Percentiles rank a stretch among this genome's conserved stretches.
These are phyloP conservation scores for Wickerhamiella allomyrinae DNA, from an alignment of 805 yeast species.

Conservation along the genomic window DNA sequence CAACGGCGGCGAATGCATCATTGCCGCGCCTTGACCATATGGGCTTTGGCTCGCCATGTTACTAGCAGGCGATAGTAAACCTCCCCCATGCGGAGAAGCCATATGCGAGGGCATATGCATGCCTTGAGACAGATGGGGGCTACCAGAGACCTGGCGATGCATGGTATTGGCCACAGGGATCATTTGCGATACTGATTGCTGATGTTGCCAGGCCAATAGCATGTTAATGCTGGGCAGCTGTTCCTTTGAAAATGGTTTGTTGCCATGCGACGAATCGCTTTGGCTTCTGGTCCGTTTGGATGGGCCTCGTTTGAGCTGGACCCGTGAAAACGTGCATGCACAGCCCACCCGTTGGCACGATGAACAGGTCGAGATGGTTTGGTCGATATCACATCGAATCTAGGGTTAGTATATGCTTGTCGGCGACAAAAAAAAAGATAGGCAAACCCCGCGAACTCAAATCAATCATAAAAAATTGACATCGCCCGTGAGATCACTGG, in stretches of 20 bases:
- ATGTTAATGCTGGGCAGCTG: constrained; percentile 11
- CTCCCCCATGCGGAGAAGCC: not conserved
- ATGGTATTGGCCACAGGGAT: not conserved
- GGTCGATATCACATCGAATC: constrained; percentile 30
- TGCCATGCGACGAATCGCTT: constrained; percentile 6
- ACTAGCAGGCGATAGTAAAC: no score
- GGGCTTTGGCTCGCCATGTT: no score
- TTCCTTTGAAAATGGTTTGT: not conserved
- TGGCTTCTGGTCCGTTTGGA: constrained; percentile 31
- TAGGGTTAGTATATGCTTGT: constrained; percentile 13
- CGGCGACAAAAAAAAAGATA: no score
- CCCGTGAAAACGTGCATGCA: constrained; percentile 39
- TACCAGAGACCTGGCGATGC: not conserved
- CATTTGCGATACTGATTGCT: not conserved
- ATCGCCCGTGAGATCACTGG: no score
- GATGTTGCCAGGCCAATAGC: constrained; percentile 8
- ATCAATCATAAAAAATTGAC: no score
- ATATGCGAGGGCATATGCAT: not conserved
- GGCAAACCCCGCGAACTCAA: no score
- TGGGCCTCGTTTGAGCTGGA: constrained; percentile 51
- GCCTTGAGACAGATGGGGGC: not conserved
- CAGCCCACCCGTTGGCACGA: constrained; percentile 40
- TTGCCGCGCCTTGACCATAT: not conserved
- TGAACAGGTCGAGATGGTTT: constrained; percentile 27
- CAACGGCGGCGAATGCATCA: not conserved